A percentile compares a stretch with the other conserved stretches of the same genome.
Conservation (phyloP, 2,329 filamentous ascomycete species). For the Fusarium duplospermum region DNA sequence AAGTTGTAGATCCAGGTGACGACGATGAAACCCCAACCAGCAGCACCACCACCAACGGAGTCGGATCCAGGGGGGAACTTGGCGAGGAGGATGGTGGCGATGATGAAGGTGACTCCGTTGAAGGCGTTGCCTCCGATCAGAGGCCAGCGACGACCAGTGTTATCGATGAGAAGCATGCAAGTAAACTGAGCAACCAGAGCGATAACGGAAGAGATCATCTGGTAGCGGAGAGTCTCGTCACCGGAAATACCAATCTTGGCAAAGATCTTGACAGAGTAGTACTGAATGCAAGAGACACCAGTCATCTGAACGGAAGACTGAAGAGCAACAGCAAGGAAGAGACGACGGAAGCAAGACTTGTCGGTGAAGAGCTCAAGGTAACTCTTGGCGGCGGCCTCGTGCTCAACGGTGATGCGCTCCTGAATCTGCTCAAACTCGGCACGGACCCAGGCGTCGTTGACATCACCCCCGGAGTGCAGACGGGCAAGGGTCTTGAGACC, state of each 20-base stretch:
- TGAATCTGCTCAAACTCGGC: constrained; percentile 80
- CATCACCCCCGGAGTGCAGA: constrained; percentile 76
- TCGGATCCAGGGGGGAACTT: constrained; percentile 66
- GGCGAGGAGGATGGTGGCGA: constrained; percentile 66
- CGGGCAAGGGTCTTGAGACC: constrained; percentile 75
- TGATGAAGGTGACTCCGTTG: constrained; percentile 79
- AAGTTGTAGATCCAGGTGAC: constrained; percentile 86
- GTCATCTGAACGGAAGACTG: constrained; percentile 83
- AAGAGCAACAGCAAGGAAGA: constrained; percentile 76
- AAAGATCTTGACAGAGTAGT: constrained; percentile 77
- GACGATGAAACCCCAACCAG: constrained; percentile 78
- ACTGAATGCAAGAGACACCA: constrained; percentile 79
- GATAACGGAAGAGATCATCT: constrained; percentile 79
- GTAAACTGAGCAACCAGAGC: constrained; percentile 75
- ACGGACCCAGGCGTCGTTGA: constrained; percentile 74
- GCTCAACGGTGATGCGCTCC: constrained; percentile 72
- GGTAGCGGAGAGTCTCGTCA: constrained; percentile 76
- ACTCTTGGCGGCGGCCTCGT: constrained; percentile 76
- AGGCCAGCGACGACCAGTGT: constrained; percentile 76
- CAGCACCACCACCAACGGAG: constrained; percentile 57
- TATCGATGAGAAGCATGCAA: constrained; percentile 77
- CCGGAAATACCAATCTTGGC: constrained; percentile 74
- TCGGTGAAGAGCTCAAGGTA: constrained; percentile 75
- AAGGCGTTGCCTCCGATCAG: constrained; percentile 78
- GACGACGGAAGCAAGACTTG: constrained; percentile 73